A percentile compares a stretch with the other conserved stretches of the same genome.
phyloP scores from a whole-genome alignment of 2,329 filamentous ascomycete species.

The Ophiosphaerella herpotricha region DNA sequence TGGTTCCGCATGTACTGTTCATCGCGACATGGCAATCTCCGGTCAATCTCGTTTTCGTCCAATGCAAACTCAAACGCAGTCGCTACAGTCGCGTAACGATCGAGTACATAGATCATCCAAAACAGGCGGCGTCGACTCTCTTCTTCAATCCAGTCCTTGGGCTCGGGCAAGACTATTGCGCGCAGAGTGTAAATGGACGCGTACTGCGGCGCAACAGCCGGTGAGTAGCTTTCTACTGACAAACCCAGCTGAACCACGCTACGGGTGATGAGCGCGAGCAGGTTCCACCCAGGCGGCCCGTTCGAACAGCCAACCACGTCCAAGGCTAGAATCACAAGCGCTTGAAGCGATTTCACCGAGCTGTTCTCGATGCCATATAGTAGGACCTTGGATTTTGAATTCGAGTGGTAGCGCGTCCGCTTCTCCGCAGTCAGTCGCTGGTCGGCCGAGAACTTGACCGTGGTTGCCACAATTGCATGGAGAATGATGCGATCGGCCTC shows the following conservation, averaged over 20 bases:
- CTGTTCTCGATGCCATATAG: conserved; percentile 89
- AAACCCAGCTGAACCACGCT: conserved; percentile 87
- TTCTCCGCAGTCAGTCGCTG: conserved; percentile 72
- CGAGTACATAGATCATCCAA: conserved; percentile 92
- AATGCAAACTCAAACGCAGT: conserved; percentile 92
- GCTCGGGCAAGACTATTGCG: conserved; percentile 81
- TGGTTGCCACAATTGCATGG: conserved; percentile 87
- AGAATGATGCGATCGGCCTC: conserved; percentile 82
- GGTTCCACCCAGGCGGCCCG: conserved; percentile 88
- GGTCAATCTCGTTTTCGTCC: conserved; percentile 86
- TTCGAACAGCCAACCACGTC: conserved; percentile 87
- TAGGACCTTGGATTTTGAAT: conserved; percentile 83
- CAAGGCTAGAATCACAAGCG: conserved; percentile 82
- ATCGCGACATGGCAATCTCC: conserved; percentile 83
- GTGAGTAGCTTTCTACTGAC: conserved; percentile 79
- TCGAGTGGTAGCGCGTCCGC: conserved; percentile 74
- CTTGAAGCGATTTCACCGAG: conserved; percentile 84
- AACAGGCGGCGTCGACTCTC: conserved; percentile 83
- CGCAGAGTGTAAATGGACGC: conserved; percentile 88
- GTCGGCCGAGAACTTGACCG: conserved; percentile 82
- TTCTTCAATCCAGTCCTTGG: conserved; percentile 85
- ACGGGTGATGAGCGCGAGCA: conserved; percentile 84
- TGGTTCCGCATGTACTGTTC: conserved; percentile 84
- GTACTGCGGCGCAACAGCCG: conserved; percentile 76
- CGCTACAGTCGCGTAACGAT: conserved; percentile 86